phyloP scores from a whole-genome alignment of 2,329 filamentous ascomycete species.

The Leptosphaerulina australis region DNA sequence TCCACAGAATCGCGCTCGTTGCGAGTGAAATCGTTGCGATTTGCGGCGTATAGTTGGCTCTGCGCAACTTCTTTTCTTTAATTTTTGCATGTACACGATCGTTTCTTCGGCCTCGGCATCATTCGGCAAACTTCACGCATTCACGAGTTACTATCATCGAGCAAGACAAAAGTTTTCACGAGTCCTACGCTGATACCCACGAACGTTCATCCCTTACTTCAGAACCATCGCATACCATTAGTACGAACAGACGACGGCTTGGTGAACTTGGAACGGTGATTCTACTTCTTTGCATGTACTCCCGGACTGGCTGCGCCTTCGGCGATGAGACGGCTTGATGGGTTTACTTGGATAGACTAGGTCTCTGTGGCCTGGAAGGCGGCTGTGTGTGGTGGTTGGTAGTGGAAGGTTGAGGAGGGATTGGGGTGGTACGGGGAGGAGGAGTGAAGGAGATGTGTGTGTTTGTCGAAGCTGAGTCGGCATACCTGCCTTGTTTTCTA shows the following conservation, averaged over 20 bases:
- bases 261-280: slow-evolving; percentile 40
- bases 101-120: slow-evolving; percentile 42
- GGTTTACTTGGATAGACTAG: slow-evolving; percentile 36
- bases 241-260: slow-evolving; percentile 47
- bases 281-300: slow-evolving; percentile 25
- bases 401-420: slow-evolving; percentile 28
- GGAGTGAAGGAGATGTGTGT: slow-evolving; percentile 22
- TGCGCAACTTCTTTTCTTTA: slow-evolving; percentile 22
- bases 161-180: slow-evolving; percentile 48
- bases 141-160: slow-evolving; percentile 43
- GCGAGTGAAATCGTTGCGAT: slow-evolving; percentile 31
- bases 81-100: slow-evolving; percentile 36
- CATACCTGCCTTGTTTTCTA: slow-evolving; percentile 25
- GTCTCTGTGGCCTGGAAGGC: slow-evolving; percentile 38
- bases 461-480: slow-evolving; percentile 40
- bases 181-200: slow-evolving; percentile 54
- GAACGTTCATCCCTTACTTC: slow-evolving; percentile 48
- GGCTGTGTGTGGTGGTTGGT: slow-evolving; percentile 42
- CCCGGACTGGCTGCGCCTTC: slow-evolving; percentile 13
- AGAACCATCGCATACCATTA: slow-evolving; percentile 47
- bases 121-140: slow-evolving; percentile 46
- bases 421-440: slow-evolving; percentile 19
- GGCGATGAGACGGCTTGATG: slow-evolving; percentile 12
- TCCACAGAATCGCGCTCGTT: slow-evolving; percentile 2
- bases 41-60: neutral